These are phyloP conservation scores for Phytophthora uliginosa DNA, from an alignment of 352 stramenopile genomes.

Conservation along the genomic window DNA sequence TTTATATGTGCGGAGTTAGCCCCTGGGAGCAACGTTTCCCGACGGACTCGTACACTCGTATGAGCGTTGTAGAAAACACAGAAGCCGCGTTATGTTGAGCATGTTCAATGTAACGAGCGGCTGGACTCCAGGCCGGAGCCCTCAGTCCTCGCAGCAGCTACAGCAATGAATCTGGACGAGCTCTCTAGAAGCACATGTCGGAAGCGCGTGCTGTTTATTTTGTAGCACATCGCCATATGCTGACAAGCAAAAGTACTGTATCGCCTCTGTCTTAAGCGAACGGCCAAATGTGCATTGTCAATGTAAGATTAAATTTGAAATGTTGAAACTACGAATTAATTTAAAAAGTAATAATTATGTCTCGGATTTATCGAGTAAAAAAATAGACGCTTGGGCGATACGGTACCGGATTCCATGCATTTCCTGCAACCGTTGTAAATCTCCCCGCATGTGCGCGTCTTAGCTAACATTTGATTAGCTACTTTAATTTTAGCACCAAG, in stretches of 20 bases:
- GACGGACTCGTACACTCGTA: too few relatives aligned
- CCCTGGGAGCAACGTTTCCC: too few relatives aligned
- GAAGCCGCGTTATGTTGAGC: background rate
- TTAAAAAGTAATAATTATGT: too few relatives aligned
- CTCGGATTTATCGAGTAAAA: too few relatives aligned
- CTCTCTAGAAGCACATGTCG: conserved; percentile 24
- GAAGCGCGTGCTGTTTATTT: background rate
- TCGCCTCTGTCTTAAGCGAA: too few relatives aligned
- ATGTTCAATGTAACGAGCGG: background rate
- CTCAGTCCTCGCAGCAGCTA: background rate
- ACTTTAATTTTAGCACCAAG: background rate
- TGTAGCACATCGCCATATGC: too few relatives aligned
- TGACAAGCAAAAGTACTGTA: too few relatives aligned
- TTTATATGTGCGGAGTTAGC: too few relatives aligned
- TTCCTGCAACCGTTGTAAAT: background rate
- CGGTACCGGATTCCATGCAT: background rate
- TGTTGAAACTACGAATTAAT: too few relatives aligned
- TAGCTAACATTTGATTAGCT: background rate
- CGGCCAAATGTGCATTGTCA: too few relatives aligned
- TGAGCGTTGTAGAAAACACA: conserved; percentile 1
- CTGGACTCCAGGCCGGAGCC: background rate
- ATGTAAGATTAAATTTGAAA: too few relatives aligned
- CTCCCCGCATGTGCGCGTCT: background rate
- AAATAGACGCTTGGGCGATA: too few relatives aligned
- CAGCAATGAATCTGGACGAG: background rate